These are phyloP conservation scores for Pilaira anomala DNA, from an alignment of 192 early-diverging fungal genomes.

Conservation along the genomic window DNA sequence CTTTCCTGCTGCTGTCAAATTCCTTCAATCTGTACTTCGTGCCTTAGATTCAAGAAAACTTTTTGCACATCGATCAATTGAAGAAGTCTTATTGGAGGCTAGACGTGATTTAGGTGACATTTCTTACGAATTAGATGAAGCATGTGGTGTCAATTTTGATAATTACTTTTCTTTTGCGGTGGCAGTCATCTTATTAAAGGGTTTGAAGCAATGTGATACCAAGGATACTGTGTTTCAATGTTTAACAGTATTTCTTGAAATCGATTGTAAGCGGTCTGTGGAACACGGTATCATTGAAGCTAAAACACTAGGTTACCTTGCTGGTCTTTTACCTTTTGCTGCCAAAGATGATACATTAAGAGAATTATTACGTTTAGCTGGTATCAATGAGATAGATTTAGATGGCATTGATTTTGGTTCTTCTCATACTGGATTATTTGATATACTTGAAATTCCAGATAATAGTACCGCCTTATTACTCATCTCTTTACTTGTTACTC, in stretches of 20 bases:
- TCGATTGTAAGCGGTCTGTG: conserved; percentile 53
- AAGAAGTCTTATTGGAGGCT: conserved; percentile 63
- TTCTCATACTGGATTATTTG: conserved; percentile 56
- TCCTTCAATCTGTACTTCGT: conserved; percentile 70
- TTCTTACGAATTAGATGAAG: conserved; percentile 64
- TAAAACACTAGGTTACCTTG: conserved; percentile 68
- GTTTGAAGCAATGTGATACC: conserved; percentile 69
- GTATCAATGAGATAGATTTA: conserved; percentile 43
- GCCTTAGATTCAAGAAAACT: conserved; percentile 69
- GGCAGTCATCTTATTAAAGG: conserved; percentile 72
- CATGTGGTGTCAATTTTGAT: conserved; percentile 73
- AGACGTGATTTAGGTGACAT: conserved; percentile 66
- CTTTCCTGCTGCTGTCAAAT: conserved; percentile 63
- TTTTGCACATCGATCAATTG: conserved; percentile 51
- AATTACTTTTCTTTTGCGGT: conserved; percentile 84
- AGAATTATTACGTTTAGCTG: conserved; percentile 50
- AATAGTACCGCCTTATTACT: conserved; percentile 56
- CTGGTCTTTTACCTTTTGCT: conserved; percentile 74
- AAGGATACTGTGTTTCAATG: conserved; percentile 66
- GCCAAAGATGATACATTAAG: conserved; percentile 63
- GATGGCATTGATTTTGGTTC: conserved; percentile 39
- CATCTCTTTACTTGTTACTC: conserved; percentile 58
- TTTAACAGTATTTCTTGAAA: conserved; percentile 65
- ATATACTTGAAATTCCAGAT: conserved; percentile 55
- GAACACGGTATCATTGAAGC: conserved; percentile 38